Conservation (phyloP, 1,139 yeast species). For the Groenewaldozyma auringiensis region DNA sequence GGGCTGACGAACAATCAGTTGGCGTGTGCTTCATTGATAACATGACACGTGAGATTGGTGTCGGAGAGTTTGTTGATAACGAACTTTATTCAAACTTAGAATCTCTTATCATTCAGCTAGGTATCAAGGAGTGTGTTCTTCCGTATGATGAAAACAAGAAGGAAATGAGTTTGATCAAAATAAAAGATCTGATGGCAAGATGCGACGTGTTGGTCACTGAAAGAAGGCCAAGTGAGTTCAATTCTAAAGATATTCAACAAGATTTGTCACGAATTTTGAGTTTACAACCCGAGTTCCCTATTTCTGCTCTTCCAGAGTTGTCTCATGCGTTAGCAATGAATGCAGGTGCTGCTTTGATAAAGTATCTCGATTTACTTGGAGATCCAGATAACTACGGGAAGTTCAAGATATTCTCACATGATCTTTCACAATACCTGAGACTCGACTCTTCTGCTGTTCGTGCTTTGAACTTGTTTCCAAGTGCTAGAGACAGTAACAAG, state of each 20-base stretch:
- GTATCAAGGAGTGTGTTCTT: slow-evolving; percentile 75
- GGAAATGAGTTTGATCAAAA: slow-evolving; percentile 37
- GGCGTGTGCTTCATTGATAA: slow-evolving; percentile 83
- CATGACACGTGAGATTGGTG: slow-evolving; percentile 54
- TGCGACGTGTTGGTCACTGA: slow-evolving; percentile 59
- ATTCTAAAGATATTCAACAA: slow-evolving; percentile 56
- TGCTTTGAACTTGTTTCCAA: slow-evolving; percentile 81
- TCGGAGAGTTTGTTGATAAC: slow-evolving; percentile 77
- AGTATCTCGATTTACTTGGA: slow-evolving; percentile 57
- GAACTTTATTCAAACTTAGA: slow-evolving; percentile 83
- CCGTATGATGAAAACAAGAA: slow-evolving; percentile 38
- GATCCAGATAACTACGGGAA: slow-evolving; percentile 45
- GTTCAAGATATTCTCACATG: slow-evolving; percentile 54
- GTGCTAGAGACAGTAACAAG: slow-evolving; percentile 40
- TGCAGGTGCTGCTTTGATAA: slow-evolving; percentile 54
- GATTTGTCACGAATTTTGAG: slow-evolving; percentile 62
- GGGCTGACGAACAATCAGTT: slow-evolving; percentile 45
- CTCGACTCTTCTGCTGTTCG: slow-evolving; percentile 83
- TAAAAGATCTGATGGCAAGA: slow-evolving; percentile 51
- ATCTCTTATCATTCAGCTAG: slow-evolving; percentile 75
- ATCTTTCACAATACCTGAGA: slow-evolving; percentile 71
- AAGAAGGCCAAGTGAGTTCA: slow-evolving; percentile 49
- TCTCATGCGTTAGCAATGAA: slow-evolving; percentile 40
- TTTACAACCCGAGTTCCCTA: slow-evolving; percentile 28
- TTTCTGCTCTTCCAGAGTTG: slow-evolving; percentile 56